These are phyloP conservation scores for Sphagnum magellanicum DNA, from an alignment of 228 moss, liverwort and hornwort species.

Conservation along the genomic window DNA sequence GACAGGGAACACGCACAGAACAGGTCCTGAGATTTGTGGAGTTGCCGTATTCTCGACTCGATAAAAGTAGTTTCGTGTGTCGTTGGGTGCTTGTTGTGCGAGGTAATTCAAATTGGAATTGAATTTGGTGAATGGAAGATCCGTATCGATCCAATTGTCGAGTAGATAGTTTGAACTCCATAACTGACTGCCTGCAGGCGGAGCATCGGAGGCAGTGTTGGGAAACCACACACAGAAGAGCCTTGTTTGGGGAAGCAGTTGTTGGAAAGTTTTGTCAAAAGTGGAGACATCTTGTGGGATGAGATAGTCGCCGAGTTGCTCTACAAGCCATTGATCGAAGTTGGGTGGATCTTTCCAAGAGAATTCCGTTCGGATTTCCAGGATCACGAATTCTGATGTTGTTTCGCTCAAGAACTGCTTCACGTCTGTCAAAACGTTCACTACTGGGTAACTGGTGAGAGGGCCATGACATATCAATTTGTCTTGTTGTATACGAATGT, in stretches of 20 bases:
- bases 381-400: slow-evolving; percentile 34
- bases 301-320: slow-evolving; percentile 36
- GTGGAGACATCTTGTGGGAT: slow-evolving; percentile 33
- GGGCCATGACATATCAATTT: slow-evolving; percentile 41
- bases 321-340: slow-evolving; percentile 47
- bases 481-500: slow-evolving; percentile 43
- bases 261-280: slow-evolving; percentile 26
- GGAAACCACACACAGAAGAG: slow-evolving; percentile 46
- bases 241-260: slow-evolving; percentile 39
- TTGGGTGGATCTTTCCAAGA: slow-evolving; percentile 37
- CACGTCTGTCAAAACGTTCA: slow-evolving; percentile 36
- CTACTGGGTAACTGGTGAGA: slow-evolving; percentile 40
- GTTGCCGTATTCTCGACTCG: slow-evolving; percentile 49
- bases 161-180: slow-evolving; percentile 50
- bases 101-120: slow-evolving; percentile 34
- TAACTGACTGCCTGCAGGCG: slow-evolving; percentile 38
- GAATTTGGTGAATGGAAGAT: slow-evolving; percentile 49
- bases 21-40: slow-evolving; percentile 30
- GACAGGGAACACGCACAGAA: slow-evolving; percentile 45
- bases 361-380: slow-evolving; percentile 54
- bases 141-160: slow-evolving; percentile 62
- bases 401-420: slow-evolving; percentile 35
- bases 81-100: slow-evolving; percentile 41
- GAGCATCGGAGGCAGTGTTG: slow-evolving; percentile 12
- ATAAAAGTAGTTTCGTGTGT: slow-evolving; percentile 36